Conservation (phyloP, 495 filamentous ascomycete species). For the Podospora bellae-mahoneyi region DNA sequence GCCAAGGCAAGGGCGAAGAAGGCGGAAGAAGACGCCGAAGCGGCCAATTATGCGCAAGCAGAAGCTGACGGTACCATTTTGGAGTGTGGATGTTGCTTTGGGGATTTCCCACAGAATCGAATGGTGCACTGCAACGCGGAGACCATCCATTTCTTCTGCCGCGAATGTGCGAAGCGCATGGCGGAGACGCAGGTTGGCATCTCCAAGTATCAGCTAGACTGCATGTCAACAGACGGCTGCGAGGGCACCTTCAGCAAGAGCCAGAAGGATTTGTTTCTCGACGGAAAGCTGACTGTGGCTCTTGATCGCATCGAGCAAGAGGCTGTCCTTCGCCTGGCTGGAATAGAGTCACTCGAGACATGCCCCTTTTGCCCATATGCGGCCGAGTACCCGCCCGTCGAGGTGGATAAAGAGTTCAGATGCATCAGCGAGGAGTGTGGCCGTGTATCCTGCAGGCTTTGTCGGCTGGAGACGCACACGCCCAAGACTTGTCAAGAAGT, state of each 20-base stretch:
- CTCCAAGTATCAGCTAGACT: constrained; percentile 56
- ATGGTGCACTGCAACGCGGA: constrained; percentile 64
- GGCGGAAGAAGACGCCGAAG: constrained; percentile 35
- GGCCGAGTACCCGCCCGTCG: constrained; percentile 62
- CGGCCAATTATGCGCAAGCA: constrained; percentile 43
- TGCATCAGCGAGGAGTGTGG: constrained; percentile 66
- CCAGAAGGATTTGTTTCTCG: constrained; percentile 56
- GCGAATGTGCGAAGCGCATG: constrained; percentile 57
- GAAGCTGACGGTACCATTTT: constrained; percentile 48
- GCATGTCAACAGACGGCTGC: constrained; percentile 52
- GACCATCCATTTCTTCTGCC: constrained; percentile 59
- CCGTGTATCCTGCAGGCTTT: constrained; percentile 69
- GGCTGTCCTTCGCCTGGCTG: constrained; percentile 60
- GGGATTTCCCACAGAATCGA: constrained; percentile 59
- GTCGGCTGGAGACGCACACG: constrained; percentile 68
- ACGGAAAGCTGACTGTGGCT: constrained; percentile 50
- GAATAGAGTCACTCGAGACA: constrained; percentile 60
- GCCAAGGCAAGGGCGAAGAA: constrained; percentile 30
- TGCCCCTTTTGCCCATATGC: constrained; percentile 86
- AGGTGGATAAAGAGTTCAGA: constrained; percentile 70
- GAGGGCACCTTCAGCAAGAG: constrained; percentile 38
- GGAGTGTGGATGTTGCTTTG: constrained; percentile 71
- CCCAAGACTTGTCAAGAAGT: constrained; percentile 70
- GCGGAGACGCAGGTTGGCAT: constrained; percentile 67
- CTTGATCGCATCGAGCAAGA: constrained; percentile 69